Percentiles rank a stretch among this genome's conserved stretches.
These are phyloP conservation scores for Coprinopsis sp. DNA, from an alignment of 768 basidiomycete species.

Conservation along the genomic window DNA sequence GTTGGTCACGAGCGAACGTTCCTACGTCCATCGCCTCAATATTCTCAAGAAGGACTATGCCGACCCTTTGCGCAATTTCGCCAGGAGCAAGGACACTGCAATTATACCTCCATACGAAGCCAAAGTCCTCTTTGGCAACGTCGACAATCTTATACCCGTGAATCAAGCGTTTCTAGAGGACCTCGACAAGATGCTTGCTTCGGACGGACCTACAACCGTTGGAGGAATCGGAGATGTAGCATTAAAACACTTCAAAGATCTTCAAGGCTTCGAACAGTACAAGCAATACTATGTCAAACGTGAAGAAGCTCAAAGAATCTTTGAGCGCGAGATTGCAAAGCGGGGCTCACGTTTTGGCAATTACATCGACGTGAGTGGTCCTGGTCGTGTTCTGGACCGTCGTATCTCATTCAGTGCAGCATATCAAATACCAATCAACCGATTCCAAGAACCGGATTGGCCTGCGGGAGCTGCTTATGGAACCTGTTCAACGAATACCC, in stretches of 20 bases:
- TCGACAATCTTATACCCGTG: constrained; percentile 84
- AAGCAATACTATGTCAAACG: constrained; percentile 88
- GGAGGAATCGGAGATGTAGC: constrained; percentile 81
- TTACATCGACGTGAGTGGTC: constrained; percentile 75
- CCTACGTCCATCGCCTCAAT: constrained; percentile 79
- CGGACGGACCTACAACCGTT: constrained; percentile 50
- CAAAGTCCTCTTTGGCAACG: constrained; percentile 89
- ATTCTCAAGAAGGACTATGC: constrained; percentile 87
- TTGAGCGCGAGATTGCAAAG: constrained; percentile 78
- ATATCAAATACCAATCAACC: constrained; percentile 78
- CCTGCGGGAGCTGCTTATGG: constrained; percentile 88
- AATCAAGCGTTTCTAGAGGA: constrained; percentile 84
- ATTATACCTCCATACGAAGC: constrained; percentile 90
- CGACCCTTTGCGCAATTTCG: constrained; percentile 83
- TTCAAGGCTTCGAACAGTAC: constrained; percentile 86
- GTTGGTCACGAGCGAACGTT: constrained; percentile 82
- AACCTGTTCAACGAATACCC: constrained; percentile 94
- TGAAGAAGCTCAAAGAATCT: constrained; percentile 87
- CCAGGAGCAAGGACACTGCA: constrained; percentile 76
- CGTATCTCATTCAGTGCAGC: constrained; percentile 37
- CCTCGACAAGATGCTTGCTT: constrained; percentile 71
- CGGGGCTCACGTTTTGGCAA: constrained; percentile 76
- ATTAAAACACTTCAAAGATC: constrained; percentile 79
- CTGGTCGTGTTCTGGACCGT: constrained; percentile 6
- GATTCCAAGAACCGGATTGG: constrained; percentile 79